These are phyloP conservation scores for Naganishia friedmannii DNA, from an alignment of 768 basidiomycete species.

Conservation along the genomic window DNA sequence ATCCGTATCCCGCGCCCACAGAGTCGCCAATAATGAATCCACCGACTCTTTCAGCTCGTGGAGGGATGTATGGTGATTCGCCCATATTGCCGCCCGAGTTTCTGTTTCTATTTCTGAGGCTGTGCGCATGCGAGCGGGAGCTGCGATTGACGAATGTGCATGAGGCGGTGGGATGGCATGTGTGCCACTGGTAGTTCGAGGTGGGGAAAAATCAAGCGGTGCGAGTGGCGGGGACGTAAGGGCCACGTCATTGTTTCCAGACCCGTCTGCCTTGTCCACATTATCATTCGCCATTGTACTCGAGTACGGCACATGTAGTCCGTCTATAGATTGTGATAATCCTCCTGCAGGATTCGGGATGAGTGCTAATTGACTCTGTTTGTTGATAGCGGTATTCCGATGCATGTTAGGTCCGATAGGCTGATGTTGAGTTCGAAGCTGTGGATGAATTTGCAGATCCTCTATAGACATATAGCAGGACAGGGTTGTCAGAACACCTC, in stretches of 20 bases:
- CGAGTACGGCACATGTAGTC: no score
- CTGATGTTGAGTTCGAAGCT: neutral
- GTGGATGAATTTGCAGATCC: neutral
- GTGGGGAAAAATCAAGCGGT: neutral
- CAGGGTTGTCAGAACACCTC: no score
- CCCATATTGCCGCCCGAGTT: neutral
- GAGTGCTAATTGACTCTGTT: neutral
- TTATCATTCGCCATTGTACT: no score
- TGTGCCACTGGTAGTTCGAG: neutral
- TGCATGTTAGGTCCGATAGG: neutral
- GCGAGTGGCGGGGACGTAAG: neutral
- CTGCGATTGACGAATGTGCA: neutral
- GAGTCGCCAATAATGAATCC: conserved; percentile 1
- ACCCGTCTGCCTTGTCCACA: no score
- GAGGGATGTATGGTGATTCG: neutral
- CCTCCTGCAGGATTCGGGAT: neutral
- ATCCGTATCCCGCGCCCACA: conserved; percentile 17
- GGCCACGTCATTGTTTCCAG: no score
- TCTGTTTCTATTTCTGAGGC: conserved; percentile 1
- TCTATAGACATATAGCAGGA: neutral
- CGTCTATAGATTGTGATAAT: neutral
- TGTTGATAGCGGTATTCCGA: neutral
- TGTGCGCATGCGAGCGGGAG: no score
- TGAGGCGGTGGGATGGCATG: neutral
- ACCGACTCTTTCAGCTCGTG: neutral